phyloP scores from a whole-genome alignment of 225 moss, liverwort and hornwort genomes.

The Physcomitrium patens region DNA sequence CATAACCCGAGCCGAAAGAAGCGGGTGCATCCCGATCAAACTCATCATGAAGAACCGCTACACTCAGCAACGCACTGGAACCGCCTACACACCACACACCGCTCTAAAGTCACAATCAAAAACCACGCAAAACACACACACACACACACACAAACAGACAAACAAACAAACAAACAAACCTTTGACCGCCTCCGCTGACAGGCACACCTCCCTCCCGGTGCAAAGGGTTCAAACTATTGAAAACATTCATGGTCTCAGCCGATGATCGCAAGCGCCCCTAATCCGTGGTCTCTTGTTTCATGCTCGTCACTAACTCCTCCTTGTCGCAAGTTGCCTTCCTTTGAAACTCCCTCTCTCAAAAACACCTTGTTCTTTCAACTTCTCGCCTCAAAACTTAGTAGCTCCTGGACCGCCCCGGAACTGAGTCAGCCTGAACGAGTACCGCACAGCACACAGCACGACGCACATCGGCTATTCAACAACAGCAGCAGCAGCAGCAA shows the following conservation, averaged over 20 bases:
- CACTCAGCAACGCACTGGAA: neutral
- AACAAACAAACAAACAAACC: no score
- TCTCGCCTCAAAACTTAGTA: neutral
- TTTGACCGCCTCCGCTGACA: constrained; percentile 34
- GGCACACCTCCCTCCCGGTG: constrained; percentile 36
- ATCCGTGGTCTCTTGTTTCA: constrained; percentile 33
- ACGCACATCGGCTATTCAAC: neutral
- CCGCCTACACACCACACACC: neutral
- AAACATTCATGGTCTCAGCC: constrained; percentile 43
- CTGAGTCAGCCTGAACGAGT: neutral
- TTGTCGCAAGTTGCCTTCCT: neutral
- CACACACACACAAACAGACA: neutral
- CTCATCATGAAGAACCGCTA: neutral
- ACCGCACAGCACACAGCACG: neutral
- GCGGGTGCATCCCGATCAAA: constrained; percentile 24
- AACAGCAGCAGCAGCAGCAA: constrained; percentile 18
- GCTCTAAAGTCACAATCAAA: neutral
- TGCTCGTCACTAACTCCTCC: constrained; percentile 29
- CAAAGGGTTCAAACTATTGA: constrained; percentile 37
- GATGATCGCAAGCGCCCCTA: constrained; percentile 38
- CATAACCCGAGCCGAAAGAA: constrained; percentile 1
- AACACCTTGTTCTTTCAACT: neutral
- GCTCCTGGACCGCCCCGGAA: neutral
- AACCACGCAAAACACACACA: neutral
- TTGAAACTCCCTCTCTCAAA: constrained; percentile 1